Evolutionary conservation across 2,329 filamentous ascomycete species (phyloP).

Genomic region (Hypoxylon sp.): DNA sequence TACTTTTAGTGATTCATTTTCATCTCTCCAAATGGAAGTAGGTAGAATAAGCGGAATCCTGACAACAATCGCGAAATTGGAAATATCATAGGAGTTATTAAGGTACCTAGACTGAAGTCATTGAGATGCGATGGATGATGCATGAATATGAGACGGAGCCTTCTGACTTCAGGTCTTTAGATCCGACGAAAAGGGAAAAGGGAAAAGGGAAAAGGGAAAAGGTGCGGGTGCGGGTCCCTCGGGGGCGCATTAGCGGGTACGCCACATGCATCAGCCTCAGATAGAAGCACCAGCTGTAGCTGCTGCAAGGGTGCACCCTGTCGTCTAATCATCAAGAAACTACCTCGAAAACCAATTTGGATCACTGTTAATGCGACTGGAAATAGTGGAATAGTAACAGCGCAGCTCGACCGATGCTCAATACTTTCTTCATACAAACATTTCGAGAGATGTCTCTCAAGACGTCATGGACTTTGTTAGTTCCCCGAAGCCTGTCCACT

Average conservation of each 20-base stretch:
- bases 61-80: background rate
- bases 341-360: conserved; percentile 33
- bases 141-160: background rate
- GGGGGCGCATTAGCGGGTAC: conserved; percentile 7
- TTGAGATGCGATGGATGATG: background rate
- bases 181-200: background rate
- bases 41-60: background rate
- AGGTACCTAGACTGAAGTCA: background rate
- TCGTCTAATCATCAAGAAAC: conserved; percentile 38
- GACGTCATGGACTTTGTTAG: conserved; percentile 69
- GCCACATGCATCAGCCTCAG: conserved; percentile 17
- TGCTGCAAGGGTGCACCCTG: conserved; percentile 23
- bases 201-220: background rate
- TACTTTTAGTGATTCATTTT: background rate
- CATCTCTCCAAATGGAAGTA: background rate
- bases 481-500: conserved; percentile 22
- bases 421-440: conserved; percentile 26
- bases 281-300: background rate
- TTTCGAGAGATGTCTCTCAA: conserved; percentile 59
- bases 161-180: too few relatives aligned
- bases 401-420: background rate
- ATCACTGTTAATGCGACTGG: conserved; percentile 33
- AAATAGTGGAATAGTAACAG: conserved; percentile 7
- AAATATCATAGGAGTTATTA: background rate
- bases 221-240: background rate